Conservation (phyloP, 768 basidiomycete species). For the Hysterangium stoloniferum region DNA sequence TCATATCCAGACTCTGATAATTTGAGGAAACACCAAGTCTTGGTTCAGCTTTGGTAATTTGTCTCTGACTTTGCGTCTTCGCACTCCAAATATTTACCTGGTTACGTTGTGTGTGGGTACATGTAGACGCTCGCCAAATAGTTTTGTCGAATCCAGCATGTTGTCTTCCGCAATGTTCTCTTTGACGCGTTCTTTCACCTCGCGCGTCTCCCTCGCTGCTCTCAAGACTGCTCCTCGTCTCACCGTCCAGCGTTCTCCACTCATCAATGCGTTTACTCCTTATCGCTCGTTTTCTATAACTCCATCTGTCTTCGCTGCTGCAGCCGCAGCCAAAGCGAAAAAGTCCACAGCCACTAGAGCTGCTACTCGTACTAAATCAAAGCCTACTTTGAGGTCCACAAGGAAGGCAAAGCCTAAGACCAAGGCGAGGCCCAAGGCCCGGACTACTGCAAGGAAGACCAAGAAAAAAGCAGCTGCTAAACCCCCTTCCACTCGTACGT, state of each 20-base stretch:
- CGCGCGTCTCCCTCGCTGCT: not conserved
- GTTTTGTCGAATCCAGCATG: conserved; percentile 1
- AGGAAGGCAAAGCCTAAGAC: not conserved
- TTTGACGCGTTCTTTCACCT: conserved; percentile 3
- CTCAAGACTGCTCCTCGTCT: not conserved
- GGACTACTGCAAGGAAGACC: not conserved
- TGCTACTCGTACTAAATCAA: not conserved
- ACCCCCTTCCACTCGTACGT: conserved; percentile 7
- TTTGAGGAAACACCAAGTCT: no score
- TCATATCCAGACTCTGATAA: no score
- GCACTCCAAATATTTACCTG: no score
- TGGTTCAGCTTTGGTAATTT: no score
- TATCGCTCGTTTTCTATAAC: not conserved
- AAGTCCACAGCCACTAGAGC: not conserved
- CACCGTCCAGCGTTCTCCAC: not conserved
- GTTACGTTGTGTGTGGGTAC: no score
- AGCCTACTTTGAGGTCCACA: not conserved
- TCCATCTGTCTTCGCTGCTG: not conserved
- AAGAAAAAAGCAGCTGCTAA: not conserved
- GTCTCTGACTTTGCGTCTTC: no score
- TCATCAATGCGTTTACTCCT: not conserved
- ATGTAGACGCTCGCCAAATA: no score
- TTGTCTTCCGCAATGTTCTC: conserved; percentile 6
- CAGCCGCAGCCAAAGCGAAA: not conserved
- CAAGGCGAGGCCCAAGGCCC: not conserved